Percentiles rank a stretch among this genome's conserved stretches.
Evolutionary conservation across 2,329 filamentous ascomycete genomes (phyloP).

Genomic region (Diplodia intermedia): DNA sequence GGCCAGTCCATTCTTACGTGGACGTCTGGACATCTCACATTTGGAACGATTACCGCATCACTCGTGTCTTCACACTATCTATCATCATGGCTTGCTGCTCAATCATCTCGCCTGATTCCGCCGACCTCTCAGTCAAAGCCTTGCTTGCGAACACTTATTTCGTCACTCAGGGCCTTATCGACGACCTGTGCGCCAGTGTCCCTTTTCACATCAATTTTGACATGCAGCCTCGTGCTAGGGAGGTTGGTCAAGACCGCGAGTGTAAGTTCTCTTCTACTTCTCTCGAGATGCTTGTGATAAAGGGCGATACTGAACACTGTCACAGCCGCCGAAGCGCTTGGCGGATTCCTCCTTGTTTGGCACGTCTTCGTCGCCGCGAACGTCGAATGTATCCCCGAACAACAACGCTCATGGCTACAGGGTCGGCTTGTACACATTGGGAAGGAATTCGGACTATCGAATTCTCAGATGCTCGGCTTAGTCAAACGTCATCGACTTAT

Average conservation of each 20-base stretch:
- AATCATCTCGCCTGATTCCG: constrained; percentile 45
- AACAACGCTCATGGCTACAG: constrained; percentile 48
- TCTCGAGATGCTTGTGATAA: neutral
- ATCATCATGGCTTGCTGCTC: constrained; percentile 48
- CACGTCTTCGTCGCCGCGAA: constrained; percentile 50
- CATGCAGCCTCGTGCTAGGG: constrained; percentile 40
- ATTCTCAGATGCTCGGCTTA: constrained; percentile 35
- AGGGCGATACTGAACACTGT: constrained; percentile 30
- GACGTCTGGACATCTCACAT: constrained; percentile 50
- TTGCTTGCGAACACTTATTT: constrained; percentile 38
- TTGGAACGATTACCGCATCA: constrained; percentile 51
- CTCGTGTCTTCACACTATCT: constrained; percentile 49
- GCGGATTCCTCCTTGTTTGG: constrained; percentile 51
- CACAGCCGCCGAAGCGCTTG: constrained; percentile 48
- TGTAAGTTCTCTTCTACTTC: constrained; percentile 38
- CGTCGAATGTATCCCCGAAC: constrained; percentile 45
- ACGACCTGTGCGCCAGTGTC: constrained; percentile 50
- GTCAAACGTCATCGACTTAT: constrained; percentile 15
- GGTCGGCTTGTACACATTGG: constrained; percentile 48
- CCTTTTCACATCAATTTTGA: constrained; percentile 50
- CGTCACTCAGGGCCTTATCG: constrained; percentile 48
- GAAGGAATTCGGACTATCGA: constrained; percentile 44
- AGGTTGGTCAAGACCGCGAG: constrained; percentile 44
- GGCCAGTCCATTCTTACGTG: constrained; percentile 50
- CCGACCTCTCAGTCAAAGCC: constrained; percentile 45